Percentiles rank a stretch among this genome's conserved stretches.
phyloP scores from a whole-genome alignment of 1,284 basidiomycete genomes.

The Cryptococcus sp. region DNA sequence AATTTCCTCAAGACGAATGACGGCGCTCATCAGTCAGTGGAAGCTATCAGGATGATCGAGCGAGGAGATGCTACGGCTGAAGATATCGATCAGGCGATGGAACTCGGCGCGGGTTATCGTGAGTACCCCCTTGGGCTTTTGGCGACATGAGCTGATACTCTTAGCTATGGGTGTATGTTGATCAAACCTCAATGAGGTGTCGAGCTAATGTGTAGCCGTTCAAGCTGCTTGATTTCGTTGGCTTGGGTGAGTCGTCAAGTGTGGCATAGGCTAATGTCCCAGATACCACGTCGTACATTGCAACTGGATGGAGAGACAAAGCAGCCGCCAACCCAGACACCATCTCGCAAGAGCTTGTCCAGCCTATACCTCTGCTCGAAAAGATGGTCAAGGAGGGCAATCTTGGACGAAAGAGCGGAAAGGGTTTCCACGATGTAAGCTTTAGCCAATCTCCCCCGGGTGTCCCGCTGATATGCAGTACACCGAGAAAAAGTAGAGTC shows the following conservation, averaged over 20 bases:
- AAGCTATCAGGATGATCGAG: constrained; percentile 55
- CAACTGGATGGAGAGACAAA: constrained; percentile 52
- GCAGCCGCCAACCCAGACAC: constrained; percentile 39
- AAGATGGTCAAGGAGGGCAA: constrained; percentile 53
- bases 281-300: constrained; percentile 51
- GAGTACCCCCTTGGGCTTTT: constrained; percentile 17
- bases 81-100: constrained; percentile 58
- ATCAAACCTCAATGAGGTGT: background rate
- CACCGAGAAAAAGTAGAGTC: background rate
- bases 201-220: constrained; percentile 47
- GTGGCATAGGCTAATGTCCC: constrained; percentile 1
- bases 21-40: constrained; percentile 44
- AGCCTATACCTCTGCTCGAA: constrained; percentile 48
- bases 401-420: constrained; percentile 53
- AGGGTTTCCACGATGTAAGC: constrained; percentile 46
- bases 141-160: background rate
- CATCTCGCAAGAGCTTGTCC: constrained; percentile 50
- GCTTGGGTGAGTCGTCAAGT: constrained; percentile 47
- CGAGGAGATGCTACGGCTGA: constrained; percentile 54
- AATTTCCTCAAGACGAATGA: too few species aligned
- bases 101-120: constrained; percentile 54
- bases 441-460: background rate
- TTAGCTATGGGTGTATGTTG: constrained; percentile 45
- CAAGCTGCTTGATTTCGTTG: constrained; percentile 55
- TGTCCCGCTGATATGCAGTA: constrained; percentile 1